Base-by-base conservation (phyloP, 371 early-diverging fungal genomes). In the Blastocladiella emersonii region DNA sequence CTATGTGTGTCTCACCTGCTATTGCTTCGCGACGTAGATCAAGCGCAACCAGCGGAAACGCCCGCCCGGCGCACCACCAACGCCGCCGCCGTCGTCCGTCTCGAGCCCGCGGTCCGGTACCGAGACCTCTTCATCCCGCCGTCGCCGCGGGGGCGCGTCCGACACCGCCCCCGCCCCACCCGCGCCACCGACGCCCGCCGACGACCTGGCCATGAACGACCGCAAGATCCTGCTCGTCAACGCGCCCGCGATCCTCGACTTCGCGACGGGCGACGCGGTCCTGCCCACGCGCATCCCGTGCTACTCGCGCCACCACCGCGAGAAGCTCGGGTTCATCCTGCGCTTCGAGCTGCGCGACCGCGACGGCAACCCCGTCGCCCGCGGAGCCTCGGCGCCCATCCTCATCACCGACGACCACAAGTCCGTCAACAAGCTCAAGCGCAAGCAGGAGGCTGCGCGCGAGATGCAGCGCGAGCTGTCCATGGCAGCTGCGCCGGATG, bases 331-430 rank as follows among this genome's bases (percentile, higher is more conserved):
- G 3, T 95, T 95, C 69, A 89, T 83, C 67, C 71, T 95, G 35
- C 86, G 85, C 66, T 88, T 91, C 70, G 74, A 84, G 41, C 78
- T 90, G 67, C 70, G 79, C 25, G 91, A 94, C 72, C 71, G 79
- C 64, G 72, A 71, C 30, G 83, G 85, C 56, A 74, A 78, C 35
- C 74, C 82, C 48, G 76, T 92, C 17, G 91, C 92, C 13, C 78
- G 83, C 7, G 92, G 91, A 37, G 79, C 87, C 67, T 90, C 93
- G 19, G 90, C 93, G 4, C 92, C 95, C 4, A 90, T 95, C 56
- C 86, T 95, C 87, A 92, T 95, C 63, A 95, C 95, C 1, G 95
- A 95, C 67, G 95, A 95, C 70, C 95, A 95, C 75, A 95, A 95
- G 70, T 85, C 90, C 8, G 84, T 81, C 64, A 91, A 90, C 69